Evolutionary conservation across 2,329 filamentous ascomycete genomes (phyloP).

Genomic region (Hymenoscyphus infarciens): DNA sequence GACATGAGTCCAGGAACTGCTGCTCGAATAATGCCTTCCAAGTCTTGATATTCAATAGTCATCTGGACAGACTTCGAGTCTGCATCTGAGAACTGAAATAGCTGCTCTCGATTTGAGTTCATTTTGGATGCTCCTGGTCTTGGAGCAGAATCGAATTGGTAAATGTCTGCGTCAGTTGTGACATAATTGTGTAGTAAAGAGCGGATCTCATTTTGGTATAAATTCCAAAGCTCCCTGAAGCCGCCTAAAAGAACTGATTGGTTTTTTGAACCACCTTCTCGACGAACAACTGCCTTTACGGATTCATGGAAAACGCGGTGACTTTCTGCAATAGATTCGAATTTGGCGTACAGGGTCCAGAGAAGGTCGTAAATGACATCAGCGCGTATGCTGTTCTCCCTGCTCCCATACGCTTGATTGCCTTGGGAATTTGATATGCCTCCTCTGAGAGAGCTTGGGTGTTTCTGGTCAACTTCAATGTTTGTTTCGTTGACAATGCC

Average conservation of each 20-base stretch:
- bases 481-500: slow-evolving; percentile 92
- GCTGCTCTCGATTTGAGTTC: slow-evolving; percentile 40
- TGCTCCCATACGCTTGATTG: slow-evolving; percentile 60
- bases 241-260: slow-evolving; percentile 69
- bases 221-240: slow-evolving; percentile 96
- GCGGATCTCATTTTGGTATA: slow-evolving; percentile 96
- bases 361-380: slow-evolving; percentile 88
- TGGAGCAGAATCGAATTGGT: slow-evolving; percentile 66
- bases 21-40: slow-evolving; percentile 84
- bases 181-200: slow-evolving; percentile 94
- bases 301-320: slow-evolving; percentile 93
- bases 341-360: slow-evolving; percentile 91
- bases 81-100: slow-evolving; percentile 85
- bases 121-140: slow-evolving; percentile 35
- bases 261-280: slow-evolving; percentile 63
- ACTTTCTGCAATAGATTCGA: slow-evolving; percentile 93
- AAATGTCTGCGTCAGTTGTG: slow-evolving; percentile 80
- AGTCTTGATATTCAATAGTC: slow-evolving; percentile 77
- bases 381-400: slow-evolving; percentile 72
- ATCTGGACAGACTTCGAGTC: slow-evolving; percentile 78
- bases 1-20: slow-evolving; percentile 91
- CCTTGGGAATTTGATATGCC: slow-evolving; percentile 47
- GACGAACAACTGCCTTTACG: slow-evolving; percentile 76
- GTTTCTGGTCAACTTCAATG: slow-evolving; percentile 85
- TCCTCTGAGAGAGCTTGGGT: slow-evolving; percentile 74